phyloP scores from a whole-genome alignment of 1,284 basidiomycete species.

The Cystobasidium pallidum region DNA sequence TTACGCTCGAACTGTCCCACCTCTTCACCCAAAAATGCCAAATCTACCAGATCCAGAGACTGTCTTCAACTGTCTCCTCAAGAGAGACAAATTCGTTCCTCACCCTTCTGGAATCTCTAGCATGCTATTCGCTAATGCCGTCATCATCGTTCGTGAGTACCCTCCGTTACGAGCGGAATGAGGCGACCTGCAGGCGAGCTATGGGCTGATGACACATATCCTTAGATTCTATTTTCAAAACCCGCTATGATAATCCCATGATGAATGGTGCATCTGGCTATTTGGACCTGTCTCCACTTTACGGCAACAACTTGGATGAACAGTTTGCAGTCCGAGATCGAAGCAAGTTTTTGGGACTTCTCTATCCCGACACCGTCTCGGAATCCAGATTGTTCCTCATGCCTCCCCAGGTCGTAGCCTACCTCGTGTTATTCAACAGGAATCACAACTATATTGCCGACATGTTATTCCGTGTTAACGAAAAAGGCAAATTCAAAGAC shows the following conservation, averaged over 20 bases:
- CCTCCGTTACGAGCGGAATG: too few species aligned
- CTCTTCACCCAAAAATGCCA: conserved; percentile 45
- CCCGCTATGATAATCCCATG: conserved; percentile 58
- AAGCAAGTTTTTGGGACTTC: conserved; percentile 64
- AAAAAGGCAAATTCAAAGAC: conserved; percentile 58
- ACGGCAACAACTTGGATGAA: conserved; percentile 65
- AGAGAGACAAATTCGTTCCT: conserved; percentile 65
- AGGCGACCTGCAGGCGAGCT: too few species aligned
- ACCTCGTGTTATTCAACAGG: conserved; percentile 66
- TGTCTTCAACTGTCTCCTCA: conserved; percentile 74
- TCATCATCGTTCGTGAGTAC: conserved; percentile 67
- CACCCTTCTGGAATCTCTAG: conserved; percentile 64
- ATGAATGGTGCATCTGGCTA: conserved; percentile 74
- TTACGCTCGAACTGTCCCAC: conserved; percentile 48
- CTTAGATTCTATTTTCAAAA: conserved; percentile 69
- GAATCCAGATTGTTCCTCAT: conserved; percentile 71
- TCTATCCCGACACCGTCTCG: conserved; percentile 71
- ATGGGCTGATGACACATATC: neutral
- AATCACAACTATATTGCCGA: conserved; percentile 76
- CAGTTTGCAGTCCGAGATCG: conserved; percentile 62
- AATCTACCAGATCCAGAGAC: conserved; percentile 72
- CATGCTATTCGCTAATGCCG: conserved; percentile 69
- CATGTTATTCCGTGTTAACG: conserved; percentile 71
- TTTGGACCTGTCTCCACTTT: conserved; percentile 74
- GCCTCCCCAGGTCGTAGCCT: conserved; percentile 71